phyloP scores from a whole-genome alignment of 768 basidiomycete species.

The Suillus subalutaceus region DNA sequence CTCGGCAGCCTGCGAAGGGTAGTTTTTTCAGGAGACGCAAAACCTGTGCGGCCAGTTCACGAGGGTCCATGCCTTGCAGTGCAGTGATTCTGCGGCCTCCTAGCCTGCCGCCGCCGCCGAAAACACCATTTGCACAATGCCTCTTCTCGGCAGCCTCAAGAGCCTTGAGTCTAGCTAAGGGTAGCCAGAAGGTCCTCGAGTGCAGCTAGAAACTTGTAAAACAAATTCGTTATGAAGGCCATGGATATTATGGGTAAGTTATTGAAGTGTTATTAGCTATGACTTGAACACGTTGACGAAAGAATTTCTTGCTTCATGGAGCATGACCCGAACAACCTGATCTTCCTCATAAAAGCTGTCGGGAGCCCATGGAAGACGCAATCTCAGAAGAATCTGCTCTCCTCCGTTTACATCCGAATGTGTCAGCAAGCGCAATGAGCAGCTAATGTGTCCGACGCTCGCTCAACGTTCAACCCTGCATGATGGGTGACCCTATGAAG shows the following conservation, averaged over 20 bases:
- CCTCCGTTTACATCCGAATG: constrained; percentile 74
- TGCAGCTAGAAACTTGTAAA: constrained; percentile 71
- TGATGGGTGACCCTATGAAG: neutral
- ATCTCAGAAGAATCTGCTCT: constrained; percentile 78
- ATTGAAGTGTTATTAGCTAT: constrained; percentile 4
- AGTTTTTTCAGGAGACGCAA: neutral
- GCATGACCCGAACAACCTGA: constrained; percentile 79
- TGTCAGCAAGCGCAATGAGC: constrained; percentile 14
- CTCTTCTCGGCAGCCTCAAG: constrained; percentile 83
- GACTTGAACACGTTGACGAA: neutral
- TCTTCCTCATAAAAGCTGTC: constrained; percentile 78
- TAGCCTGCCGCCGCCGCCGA: constrained; percentile 62
- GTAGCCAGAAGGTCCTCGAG: constrained; percentile 72
- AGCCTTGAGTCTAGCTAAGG: constrained; percentile 67
- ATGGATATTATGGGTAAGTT: constrained; percentile 90
- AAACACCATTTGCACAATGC: constrained; percentile 42
- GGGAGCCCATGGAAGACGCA: constrained; percentile 70
- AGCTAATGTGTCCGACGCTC: constrained; percentile 20
- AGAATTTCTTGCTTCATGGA: constrained; percentile 71
- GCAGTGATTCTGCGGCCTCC: constrained; percentile 49
- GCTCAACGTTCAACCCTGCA: constrained; percentile 38
- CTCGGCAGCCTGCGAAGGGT: constrained; percentile 75
- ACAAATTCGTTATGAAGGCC: constrained; percentile 88
- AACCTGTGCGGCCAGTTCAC: constrained; percentile 73
- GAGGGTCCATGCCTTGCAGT: constrained; percentile 51